phyloP scores from a whole-genome alignment of 208 protist genomes.

The Wallacemonas rigidus region DNA sequence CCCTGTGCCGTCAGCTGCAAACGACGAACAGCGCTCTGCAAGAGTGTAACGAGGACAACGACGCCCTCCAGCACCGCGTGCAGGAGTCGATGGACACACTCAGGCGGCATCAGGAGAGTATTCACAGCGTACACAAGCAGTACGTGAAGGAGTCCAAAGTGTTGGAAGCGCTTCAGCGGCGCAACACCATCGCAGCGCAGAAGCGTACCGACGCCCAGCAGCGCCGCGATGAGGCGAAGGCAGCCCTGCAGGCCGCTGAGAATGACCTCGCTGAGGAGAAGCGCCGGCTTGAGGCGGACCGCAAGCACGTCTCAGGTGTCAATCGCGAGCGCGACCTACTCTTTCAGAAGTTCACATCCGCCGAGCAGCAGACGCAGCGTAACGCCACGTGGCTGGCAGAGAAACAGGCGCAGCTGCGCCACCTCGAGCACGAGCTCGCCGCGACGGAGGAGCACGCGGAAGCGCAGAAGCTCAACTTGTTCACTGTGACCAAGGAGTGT shows the following conservation, averaged over 20 bases:
- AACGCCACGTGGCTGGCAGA: conserved; percentile 83
- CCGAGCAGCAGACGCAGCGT: conserved; percentile 52
- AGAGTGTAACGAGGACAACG: conserved; percentile 88
- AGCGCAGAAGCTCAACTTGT: conserved; percentile 83
- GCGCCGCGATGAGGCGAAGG: conserved; percentile 34
- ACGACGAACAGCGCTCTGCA: conserved; percentile 86
- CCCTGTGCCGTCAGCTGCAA: conserved; percentile 70
- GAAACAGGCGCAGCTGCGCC: conserved; percentile 76
- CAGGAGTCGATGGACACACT: conserved; percentile 67
- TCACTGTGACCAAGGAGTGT: conserved; percentile 88
- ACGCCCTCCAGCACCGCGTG: conserved; percentile 61
- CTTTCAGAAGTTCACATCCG: conserved; percentile 74
- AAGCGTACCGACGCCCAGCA: conserved; percentile 58
- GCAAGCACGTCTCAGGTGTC: conserved; percentile 37
- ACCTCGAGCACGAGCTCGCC: conserved; percentile 89
- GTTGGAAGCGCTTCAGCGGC: conserved; percentile 63
- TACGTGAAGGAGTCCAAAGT: conserved; percentile 59
- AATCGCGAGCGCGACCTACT: conserved; percentile 73
- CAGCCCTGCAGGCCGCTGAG: conserved; percentile 51
- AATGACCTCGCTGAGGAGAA: conserved; percentile 47
- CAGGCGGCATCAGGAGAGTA: conserved; percentile 57
- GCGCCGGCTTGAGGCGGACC: conserved; percentile 40
- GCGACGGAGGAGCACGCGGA: conserved; percentile 88
- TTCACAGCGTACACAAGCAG: conserved; percentile 43
- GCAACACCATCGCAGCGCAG: conserved; percentile 72